Percentiles rank a stretch among this genome's conserved stretches.
phyloP scores from a whole-genome alignment of 805 yeast species.

The Kluyveromyces dobzhanskii region DNA sequence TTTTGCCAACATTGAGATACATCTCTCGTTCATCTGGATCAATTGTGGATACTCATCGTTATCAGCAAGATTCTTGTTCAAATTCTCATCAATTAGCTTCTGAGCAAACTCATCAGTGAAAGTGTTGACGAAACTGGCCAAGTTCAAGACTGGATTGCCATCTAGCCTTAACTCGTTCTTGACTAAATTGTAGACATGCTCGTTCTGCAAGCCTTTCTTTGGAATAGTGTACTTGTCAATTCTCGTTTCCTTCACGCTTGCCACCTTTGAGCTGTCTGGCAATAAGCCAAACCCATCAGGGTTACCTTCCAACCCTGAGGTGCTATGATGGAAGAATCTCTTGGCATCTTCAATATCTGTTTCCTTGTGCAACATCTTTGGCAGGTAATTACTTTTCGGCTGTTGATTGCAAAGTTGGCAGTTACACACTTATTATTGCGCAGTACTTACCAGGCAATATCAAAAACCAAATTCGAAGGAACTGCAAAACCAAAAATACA shows the following conservation, averaged over 20 bases:
- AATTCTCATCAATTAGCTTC: slow-evolving; percentile 54
- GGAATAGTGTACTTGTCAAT: slow-evolving; percentile 50
- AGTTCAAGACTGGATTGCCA: slow-evolving; percentile 74
- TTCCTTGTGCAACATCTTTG: slow-evolving; percentile 3
- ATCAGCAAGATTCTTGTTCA: slow-evolving; percentile 85
- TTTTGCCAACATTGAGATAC: slow-evolving; percentile 69
- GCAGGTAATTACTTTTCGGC: too few species aligned
- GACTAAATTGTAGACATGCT: slow-evolving; percentile 51
- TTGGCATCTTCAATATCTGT: slow-evolving; percentile 1
- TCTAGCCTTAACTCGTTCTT: slow-evolving; percentile 72
- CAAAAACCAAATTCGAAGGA: too few species aligned
- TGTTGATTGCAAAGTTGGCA: too few species aligned
- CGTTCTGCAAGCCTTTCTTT: slow-evolving; percentile 41
- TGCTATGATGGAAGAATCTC: slow-evolving; percentile 2
- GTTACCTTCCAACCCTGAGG: slow-evolving; percentile 1
- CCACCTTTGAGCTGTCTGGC: slow-evolving; percentile 4
- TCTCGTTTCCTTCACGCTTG: slow-evolving; percentile 3
- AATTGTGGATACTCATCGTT: slow-evolving; percentile 89
- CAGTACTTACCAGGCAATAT: too few species aligned
- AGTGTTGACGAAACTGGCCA: slow-evolving; percentile 88
- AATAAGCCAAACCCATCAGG: slow-evolving; percentile 4
- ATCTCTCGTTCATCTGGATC: slow-evolving; percentile 70
- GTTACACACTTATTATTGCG: too few species aligned
- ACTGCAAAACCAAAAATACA: too few species aligned
- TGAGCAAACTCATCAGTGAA: slow-evolving; percentile 45